Evolutionary conservation across 352 stramenopile species (phyloP).

Genomic region (Globisporangium barbulae): DNA sequence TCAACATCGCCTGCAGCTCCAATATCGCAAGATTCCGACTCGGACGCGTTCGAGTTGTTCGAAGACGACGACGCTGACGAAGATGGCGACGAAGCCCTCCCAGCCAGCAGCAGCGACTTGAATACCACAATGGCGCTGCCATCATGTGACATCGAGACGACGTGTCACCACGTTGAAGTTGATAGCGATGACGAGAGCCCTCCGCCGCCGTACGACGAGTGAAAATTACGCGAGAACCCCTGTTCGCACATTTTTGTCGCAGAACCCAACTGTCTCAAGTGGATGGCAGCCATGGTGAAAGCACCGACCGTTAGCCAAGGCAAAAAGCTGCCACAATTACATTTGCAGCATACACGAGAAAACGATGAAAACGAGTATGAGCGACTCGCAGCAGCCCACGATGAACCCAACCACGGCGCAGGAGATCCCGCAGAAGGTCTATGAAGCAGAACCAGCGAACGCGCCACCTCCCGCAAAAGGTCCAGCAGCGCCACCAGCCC

Average conservation of each 20-base stretch:
- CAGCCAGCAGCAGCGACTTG: not conserved
- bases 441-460: constrained; percentile 1
- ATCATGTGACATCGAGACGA: not conserved
- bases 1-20: not conserved
- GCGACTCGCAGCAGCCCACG: not conserved
- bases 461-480: not conserved
- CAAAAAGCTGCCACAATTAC: not conserved
- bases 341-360: not conserved
- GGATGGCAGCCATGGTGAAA: not conserved
- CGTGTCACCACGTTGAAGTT: constrained; percentile 6
- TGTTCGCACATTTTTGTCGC: constrained; percentile 8
- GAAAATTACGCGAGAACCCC: not conserved
- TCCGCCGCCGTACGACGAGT: not conserved
- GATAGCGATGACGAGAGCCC: not conserved
- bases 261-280: constrained; percentile 5
- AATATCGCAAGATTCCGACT: not conserved
- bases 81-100: not conserved
- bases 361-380: not conserved
- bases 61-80: not conserved
- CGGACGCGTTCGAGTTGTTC: constrained; percentile 13
- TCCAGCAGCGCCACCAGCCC: not conserved
- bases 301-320: not conserved
- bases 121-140: not conserved
- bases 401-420: constrained; percentile 8
- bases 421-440: constrained; percentile 15